Evolutionary conservation across 176 grass and related monocot genomes (phyloP), one percentile per base, ranked within the genome.

Genomic region (Hordeum vulgare): DNA sequence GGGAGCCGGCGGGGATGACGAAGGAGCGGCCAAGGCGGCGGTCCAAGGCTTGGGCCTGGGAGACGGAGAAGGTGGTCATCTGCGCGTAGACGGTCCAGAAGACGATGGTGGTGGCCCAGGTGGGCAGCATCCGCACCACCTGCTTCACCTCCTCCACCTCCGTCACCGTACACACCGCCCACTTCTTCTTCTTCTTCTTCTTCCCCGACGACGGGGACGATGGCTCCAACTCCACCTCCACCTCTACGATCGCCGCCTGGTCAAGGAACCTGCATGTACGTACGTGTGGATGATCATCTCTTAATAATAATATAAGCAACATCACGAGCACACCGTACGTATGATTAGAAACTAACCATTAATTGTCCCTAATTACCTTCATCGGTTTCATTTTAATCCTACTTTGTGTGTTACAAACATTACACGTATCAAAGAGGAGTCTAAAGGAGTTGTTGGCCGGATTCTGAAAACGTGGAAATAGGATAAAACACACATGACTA

Each of bases 71-170:
- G 37, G 94, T 97, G 24, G 90, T 94, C 91, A 97, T 94, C 83
- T 97, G 94, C 12, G 94, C 94, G 58, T 97, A 94, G 8, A 94
- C 83, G 1, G 90, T 97, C 92, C 94, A 97, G 91, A 97, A 97
- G 28, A 92, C 17, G 45, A 97, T 93, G 28, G 94, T 93, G 27
- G 94, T 93, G 13, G 94, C 94, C 94, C 94, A 97, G 0, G 78
- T 91, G 7, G 94, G 94, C 8, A 97, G 84, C 94, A 97, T 93
- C 1, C 91, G 91, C 44, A 93, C 25, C 17, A 97, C 89, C 44
- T 91, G 88, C 84, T 97, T 97, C 77, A 97, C 94, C 82, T 97
- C 94, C 81, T 97, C 94, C 53, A 93, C 94, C 25, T 97, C 94
- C n/a, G 94, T 93, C 77, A 97, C 62, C 26, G 88, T 93, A 33